phyloP scores from a whole-genome alignment of 192 early-diverging fungal species.

The Lobosporangium transversale region DNA sequence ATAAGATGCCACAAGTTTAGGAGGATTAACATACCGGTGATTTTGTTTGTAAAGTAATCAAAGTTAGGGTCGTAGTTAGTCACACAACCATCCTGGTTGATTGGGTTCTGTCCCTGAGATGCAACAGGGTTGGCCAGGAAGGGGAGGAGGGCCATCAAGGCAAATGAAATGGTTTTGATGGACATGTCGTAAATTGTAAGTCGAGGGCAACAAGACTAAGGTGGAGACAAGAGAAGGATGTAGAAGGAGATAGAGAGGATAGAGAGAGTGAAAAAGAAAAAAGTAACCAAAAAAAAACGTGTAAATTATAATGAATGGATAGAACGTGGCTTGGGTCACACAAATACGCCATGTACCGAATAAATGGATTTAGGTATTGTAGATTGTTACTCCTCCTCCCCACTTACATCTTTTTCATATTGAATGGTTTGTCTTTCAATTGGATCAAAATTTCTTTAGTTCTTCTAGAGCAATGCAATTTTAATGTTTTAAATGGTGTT shows the following conservation, averaged over 20 bases:
- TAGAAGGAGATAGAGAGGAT: background rate
- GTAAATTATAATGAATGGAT: background rate
- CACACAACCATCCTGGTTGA: constrained; percentile 27
- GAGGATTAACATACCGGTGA: constrained; percentile 45
- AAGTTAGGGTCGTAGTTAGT: constrained; percentile 44
- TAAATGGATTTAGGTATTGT: too few species aligned
- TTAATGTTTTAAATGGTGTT: background rate
- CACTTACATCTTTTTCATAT: too few species aligned
- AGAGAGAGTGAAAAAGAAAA: background rate
- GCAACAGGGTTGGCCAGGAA: constrained; percentile 30
- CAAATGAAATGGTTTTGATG: constrained; percentile 10
- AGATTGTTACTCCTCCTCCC: too few species aligned
- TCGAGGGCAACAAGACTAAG: background rate
- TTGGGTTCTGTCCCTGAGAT: constrained; percentile 36
- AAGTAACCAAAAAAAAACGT: too few species aligned
- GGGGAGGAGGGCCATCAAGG: constrained; percentile 26
- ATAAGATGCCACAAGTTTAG: too few species aligned
- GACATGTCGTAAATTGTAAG: constrained; percentile 1
- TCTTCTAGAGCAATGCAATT: background rate
- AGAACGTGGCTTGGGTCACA: background rate
- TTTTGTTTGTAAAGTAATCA: constrained; percentile 64
- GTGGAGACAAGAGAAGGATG: background rate
- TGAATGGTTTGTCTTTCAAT: too few species aligned
- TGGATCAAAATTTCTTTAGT: background rate
- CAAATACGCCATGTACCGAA: too few species aligned